Percentiles rank a stretch among this genome's conserved stretches.
Evolutionary conservation across 192 early-diverging fungal genomes (phyloP).

Genomic region (Coemansia interrupta): DNA sequence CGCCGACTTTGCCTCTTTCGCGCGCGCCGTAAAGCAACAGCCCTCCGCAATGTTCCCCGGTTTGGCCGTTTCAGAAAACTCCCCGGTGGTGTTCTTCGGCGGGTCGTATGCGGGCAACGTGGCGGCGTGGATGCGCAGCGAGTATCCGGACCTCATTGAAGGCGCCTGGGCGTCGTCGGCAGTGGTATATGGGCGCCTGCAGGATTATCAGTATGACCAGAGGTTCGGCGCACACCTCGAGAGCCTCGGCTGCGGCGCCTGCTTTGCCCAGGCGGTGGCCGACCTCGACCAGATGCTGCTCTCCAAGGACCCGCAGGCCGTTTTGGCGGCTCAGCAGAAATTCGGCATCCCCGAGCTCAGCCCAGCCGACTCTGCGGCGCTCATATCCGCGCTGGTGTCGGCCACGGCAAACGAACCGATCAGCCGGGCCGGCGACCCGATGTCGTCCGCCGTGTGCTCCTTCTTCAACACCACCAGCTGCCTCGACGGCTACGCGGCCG

Average conservation of each 20-base stretch:
- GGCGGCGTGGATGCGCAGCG: slow-evolving; percentile 67
- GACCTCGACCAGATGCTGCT: slow-evolving; percentile 40
- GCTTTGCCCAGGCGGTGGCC: slow-evolving; percentile 40
- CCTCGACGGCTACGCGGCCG: slow-evolving; percentile 23
- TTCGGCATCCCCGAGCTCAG: slow-evolving; percentile 28
- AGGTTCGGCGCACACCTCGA: slow-evolving; percentile 27
- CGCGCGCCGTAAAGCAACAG: slow-evolving; percentile 8
- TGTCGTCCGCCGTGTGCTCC: slow-evolving; percentile 13
- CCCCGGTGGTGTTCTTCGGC: slow-evolving; percentile 53
- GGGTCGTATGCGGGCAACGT: slow-evolving; percentile 70
- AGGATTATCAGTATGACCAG: slow-evolving; percentile 59
- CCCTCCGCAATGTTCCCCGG: slow-evolving; percentile 14
- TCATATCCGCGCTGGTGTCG: slow-evolving; percentile 12
- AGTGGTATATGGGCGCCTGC: slow-evolving; percentile 58
- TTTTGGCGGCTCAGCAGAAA: slow-evolving; percentile 11
- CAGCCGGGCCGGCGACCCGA: slow-evolving; percentile 12
- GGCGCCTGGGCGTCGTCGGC: slow-evolving; percentile 68
- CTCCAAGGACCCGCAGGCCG: slow-evolving; percentile 9
- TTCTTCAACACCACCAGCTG: slow-evolving; percentile 10
- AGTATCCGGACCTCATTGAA: slow-evolving; percentile 60
- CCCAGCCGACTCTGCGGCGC: slow-evolving; percentile 26
- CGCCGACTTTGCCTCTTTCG: slow-evolving; percentile 32
- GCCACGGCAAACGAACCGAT: slow-evolving; percentile 17
- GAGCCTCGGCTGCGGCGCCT: slow-evolving; percentile 26
- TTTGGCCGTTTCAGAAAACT: slow-evolving; percentile 7